phyloP scores from a whole-genome alignment of 192 early-diverging fungal genomes.

The Coemansia sp. region DNA sequence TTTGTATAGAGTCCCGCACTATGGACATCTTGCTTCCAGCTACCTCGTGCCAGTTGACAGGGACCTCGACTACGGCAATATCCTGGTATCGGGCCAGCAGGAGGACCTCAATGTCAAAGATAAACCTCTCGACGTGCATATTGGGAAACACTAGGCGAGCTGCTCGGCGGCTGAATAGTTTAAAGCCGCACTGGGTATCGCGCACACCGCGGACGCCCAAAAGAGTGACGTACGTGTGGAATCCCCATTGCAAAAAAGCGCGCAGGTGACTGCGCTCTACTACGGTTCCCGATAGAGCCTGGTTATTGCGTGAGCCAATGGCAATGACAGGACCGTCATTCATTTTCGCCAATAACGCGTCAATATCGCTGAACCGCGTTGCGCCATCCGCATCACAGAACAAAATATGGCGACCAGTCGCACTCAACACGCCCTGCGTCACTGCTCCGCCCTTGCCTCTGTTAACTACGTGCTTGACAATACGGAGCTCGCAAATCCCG shows the following conservation, averaged over 20 bases:
- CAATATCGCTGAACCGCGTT: constrained; percentile 86
- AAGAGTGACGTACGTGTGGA: constrained; percentile 86
- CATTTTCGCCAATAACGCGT: constrained; percentile 58
- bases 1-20: constrained; percentile 81
- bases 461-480: constrained; percentile 78
- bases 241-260: constrained; percentile 92
- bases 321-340: constrained; percentile 60
- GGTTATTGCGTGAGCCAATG: constrained; percentile 90
- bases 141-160: constrained; percentile 77
- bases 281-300: constrained; percentile 61
- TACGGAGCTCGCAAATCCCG: constrained; percentile 62
- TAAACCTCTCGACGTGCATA: constrained; percentile 96
- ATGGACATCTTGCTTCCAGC: constrained; percentile 92
- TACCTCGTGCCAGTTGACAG: constrained; percentile 96
- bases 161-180: constrained; percentile 80
- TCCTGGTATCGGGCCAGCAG: constrained; percentile 71
- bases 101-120: constrained; percentile 96
- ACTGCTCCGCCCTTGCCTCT: constrained; percentile 94
- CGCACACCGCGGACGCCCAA: constrained; percentile 85
- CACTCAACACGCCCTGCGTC: constrained; percentile 82
- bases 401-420: constrained; percentile 72
- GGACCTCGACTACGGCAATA: constrained; percentile 85
- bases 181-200: constrained; percentile 99
- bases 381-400: constrained; percentile 98
- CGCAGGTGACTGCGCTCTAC: constrained; percentile 85